Percentiles rank a stretch among this genome's conserved stretches.
phyloP scores from a whole-genome alignment of 2,329 filamentous ascomycete genomes.

The Exophiala viscosa region DNA sequence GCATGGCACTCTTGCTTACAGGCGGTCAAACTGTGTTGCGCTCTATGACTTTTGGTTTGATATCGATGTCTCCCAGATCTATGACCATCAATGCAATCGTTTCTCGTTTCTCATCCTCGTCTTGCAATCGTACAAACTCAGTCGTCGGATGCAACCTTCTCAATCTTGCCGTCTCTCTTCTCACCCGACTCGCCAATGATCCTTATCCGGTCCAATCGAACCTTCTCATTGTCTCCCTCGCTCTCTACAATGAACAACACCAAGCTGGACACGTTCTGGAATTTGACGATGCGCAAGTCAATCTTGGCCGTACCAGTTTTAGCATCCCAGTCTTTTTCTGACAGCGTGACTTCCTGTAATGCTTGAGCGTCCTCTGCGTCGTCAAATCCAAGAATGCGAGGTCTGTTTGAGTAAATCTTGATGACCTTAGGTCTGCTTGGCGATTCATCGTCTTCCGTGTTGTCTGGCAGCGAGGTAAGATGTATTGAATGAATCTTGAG shows the following conservation, averaged over 20 bases:
- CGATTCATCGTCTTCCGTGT: constrained; percentile 58
- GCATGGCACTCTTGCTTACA: too few species aligned
- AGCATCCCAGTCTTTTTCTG: constrained; percentile 72
- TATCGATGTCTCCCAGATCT: not conserved
- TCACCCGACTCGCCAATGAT: constrained; percentile 86
- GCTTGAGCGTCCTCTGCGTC: constrained; percentile 83
- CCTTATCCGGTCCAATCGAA: constrained; percentile 60
- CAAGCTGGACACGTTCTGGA: constrained; percentile 85
- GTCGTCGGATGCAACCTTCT: constrained; percentile 80
- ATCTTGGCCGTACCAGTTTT: constrained; percentile 69
- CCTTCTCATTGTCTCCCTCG: constrained; percentile 76
- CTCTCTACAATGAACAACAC: constrained; percentile 87
- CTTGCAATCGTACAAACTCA: not conserved
- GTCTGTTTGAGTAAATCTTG: constrained; percentile 80
- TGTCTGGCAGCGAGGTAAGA: constrained; percentile 73
- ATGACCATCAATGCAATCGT: constrained; percentile 15
- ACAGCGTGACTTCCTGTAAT: constrained; percentile 74
- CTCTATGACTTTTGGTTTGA: constrained; percentile 5
- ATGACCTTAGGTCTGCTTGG: constrained; percentile 79
- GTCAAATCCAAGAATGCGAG: constrained; percentile 89
- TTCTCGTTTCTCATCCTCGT: constrained; percentile 13
- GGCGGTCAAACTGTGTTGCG: too few species aligned
- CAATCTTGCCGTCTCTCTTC: constrained; percentile 87
- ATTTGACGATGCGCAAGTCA: constrained; percentile 86
- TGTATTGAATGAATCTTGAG: constrained; percentile 84